phyloP scores from a whole-genome alignment of 352 stramenopile species.

The Phytophthora europaea region DNA sequence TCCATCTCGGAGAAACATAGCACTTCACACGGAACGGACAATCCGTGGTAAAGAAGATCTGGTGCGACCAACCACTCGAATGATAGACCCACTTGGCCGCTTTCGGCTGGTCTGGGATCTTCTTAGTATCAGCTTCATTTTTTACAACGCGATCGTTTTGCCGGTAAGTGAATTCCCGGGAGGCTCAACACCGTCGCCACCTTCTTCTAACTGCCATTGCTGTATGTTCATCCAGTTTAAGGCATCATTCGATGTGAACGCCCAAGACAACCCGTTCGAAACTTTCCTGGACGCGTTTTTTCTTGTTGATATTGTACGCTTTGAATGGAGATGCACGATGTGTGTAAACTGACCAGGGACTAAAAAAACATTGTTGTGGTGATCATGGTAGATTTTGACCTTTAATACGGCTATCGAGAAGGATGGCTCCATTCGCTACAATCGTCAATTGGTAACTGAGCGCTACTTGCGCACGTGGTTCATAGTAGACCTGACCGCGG shows the following conservation, averaged over 20 bases:
- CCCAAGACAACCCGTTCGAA: slow-evolving; percentile 56
- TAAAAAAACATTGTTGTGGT: neutral
- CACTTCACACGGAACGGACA: slow-evolving; percentile 44
- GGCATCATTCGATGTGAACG: slow-evolving; percentile 58
- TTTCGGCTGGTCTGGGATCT: slow-evolving; percentile 76
- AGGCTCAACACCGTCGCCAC: no score
- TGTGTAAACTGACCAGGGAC: neutral
- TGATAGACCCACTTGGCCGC: slow-evolving; percentile 70
- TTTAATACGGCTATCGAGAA: slow-evolving; percentile 70
- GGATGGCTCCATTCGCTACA: slow-evolving; percentile 60
- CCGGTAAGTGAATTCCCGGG: slow-evolving; percentile 42
- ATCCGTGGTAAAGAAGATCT: slow-evolving; percentile 40
- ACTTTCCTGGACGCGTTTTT: slow-evolving; percentile 68
- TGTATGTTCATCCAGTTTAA: slow-evolving; percentile 52
- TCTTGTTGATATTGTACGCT: slow-evolving; percentile 69
- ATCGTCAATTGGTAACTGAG: slow-evolving; percentile 43
- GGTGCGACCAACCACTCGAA: slow-evolving; percentile 37
- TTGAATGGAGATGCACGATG: neutral
- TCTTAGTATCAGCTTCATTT: slow-evolving; percentile 76
- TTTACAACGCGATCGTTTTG: slow-evolving; percentile 77
- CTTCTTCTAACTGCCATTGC: neutral
- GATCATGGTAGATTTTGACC: slow-evolving; percentile 45
- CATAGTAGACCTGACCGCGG: slow-evolving; percentile 54
- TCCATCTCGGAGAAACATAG: slow-evolving; percentile 15
- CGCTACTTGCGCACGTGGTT: slow-evolving; percentile 66